Evolutionary conservation across 164 flowering plant species (phyloP).

Genomic region (Vitis rupestris): DNA sequence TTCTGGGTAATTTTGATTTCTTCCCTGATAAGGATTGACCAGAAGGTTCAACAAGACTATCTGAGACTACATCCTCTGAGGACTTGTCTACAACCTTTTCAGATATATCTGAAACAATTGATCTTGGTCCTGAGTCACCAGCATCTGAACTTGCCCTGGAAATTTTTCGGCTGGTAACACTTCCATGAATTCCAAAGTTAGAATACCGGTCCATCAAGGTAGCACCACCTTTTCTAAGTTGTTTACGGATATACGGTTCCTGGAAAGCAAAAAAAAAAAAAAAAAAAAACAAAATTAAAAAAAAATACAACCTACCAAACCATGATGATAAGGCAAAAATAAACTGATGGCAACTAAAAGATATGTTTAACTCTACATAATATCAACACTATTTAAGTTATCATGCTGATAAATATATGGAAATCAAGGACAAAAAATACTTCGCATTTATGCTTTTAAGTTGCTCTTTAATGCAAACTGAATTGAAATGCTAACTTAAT

Average conservation of each 20-base stretch:
- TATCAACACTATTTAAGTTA: neutral
- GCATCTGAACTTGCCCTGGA: slow-evolving; percentile 34
- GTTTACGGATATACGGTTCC: slow-evolving; percentile 37
- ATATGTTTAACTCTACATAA: neutral
- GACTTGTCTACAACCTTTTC: slow-evolving; percentile 16
- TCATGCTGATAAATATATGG: neutral
- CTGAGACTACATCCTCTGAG: slow-evolving; percentile 22
- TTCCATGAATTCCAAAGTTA: slow-evolving; percentile 15
- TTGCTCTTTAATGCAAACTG: neutral
- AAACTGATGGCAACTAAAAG: neutral
- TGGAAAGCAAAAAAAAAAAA: slow-evolving; percentile 9
- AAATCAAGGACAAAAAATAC: no score
- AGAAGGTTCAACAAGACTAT: slow-evolving; percentile 23
- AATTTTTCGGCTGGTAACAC: slow-evolving; percentile 9
- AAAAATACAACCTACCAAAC: no score
- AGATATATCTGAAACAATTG: slow-evolving; percentile 7
- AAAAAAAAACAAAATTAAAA: neutral
- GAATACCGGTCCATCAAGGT: slow-evolving; percentile 12
- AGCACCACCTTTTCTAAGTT: slow-evolving; percentile 27
- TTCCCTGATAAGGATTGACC: slow-evolving; percentile 21
- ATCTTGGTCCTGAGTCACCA: slow-evolving; percentile 16
- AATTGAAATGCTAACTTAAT: neutral
- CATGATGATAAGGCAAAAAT: neutral
- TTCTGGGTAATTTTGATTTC: slow-evolving; percentile 12
- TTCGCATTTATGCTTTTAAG: neutral